Percentiles rank a stretch among this genome's conserved stretches.
Conservation (phyloP, 2,329 filamentous ascomycete genomes). For the Claviceps spartinae region DNA sequence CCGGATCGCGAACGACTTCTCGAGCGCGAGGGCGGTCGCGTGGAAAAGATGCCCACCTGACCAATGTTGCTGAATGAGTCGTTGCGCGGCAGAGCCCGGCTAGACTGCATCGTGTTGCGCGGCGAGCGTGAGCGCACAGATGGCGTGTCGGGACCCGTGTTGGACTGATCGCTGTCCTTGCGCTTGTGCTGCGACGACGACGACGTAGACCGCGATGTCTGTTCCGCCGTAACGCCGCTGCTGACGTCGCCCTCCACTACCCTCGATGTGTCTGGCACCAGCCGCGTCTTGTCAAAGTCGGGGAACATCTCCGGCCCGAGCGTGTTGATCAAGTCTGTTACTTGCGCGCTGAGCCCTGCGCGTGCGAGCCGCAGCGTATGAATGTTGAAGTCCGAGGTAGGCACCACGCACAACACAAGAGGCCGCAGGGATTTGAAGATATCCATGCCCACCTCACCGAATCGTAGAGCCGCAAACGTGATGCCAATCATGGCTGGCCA, state of each 20-base stretch:
- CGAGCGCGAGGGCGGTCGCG: constrained; percentile 69
- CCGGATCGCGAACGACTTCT: constrained; percentile 57
- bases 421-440: constrained; percentile 90
- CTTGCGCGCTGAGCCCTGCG: constrained; percentile 61
- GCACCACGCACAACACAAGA: constrained; percentile 71
- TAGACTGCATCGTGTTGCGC: constrained; percentile 39
- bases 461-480: constrained; percentile 84
- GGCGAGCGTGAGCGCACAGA: constrained; percentile 25
- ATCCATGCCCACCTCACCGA: constrained; percentile 98
- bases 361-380: constrained; percentile 62
- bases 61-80: constrained; percentile 90
- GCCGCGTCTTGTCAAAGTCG: constrained; percentile 73
- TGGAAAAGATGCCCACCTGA: constrained; percentile 79
- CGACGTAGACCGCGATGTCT: neutral
- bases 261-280: constrained; percentile 44
- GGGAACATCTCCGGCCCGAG: constrained; percentile 92
- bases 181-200: constrained; percentile 16
- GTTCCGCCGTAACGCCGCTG: constrained; percentile 13
- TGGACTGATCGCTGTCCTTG: constrained; percentile 37
- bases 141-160: constrained; percentile 21
- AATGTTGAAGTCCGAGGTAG: constrained; percentile 71
- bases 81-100: constrained; percentile 57
- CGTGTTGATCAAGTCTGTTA: constrained; percentile 87
- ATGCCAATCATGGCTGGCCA: constrained; percentile 74
- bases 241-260: constrained; percentile 17